Base-by-base conservation (phyloP, 441 rosid species). In the Hura crepitans region DNA sequence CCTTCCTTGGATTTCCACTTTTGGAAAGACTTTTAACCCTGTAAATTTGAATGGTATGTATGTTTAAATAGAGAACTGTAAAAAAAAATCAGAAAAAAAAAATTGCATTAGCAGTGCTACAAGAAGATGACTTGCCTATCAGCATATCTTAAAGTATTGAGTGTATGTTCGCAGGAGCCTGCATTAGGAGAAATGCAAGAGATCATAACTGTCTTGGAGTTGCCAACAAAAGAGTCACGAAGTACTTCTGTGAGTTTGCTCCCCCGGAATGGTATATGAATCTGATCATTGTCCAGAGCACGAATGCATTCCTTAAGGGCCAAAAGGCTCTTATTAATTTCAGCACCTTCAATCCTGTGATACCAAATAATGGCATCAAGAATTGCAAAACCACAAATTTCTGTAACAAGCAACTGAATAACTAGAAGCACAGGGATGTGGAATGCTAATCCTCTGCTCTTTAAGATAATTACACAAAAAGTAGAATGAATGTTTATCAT, bases 251-350 rank as follows among this genome's bases (percentile, higher is more conserved):
- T 96, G 67, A 96, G 91, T 80, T 96, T 96, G 80, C 99, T 93
- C 60, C 99, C 99, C 20, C 98, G 90, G 79, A 96, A 96, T 65
- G 99, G 99, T 75, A 93, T 96, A 75, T 96, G 99, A 78, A 89
- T 80, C 88, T 96, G 99, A 74, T 93, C 99, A 79, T 93, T 96
- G 81, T 91, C 99, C 62, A 96, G 76, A 63, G 99, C 98, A 72
- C 98, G 97, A 73, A 96, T 96, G 82, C 98, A 96, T 79, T 96
- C 99, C 82, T 93, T 96, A 30, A 96, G 96, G 78, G 99, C 97
- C 86, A 93, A 80, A 54, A 96, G 96, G 71, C 98, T 92, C 90
- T 96, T 93, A 62, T 95, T 95, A 68, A 95, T 95, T 80, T 95
- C 97, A 62, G 97, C 98, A 55, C 99, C 99, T 85, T 96, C 99